Evolutionary conservation across 345 rosid species (phyloP).

Genomic region (Aquilaria malaccensis): DNA sequence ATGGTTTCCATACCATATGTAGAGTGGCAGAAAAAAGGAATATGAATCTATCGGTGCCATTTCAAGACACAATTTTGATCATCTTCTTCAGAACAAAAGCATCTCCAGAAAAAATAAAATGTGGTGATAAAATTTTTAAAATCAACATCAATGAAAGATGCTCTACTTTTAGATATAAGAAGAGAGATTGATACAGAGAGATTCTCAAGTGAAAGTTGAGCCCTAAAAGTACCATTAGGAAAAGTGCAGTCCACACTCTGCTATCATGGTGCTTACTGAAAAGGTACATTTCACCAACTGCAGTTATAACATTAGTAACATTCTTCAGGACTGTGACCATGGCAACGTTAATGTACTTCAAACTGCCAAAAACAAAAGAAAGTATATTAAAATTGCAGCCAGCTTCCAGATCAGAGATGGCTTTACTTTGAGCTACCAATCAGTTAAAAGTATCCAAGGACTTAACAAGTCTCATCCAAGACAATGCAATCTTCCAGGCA

Average conservation of each 20-base stretch:
- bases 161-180: not conserved
- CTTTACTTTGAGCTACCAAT: conserved; percentile 2
- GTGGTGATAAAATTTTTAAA: too few relatives aligned
- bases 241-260: conserved; percentile 95
- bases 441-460: not conserved
- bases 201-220: not conserved
- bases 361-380: conserved; percentile 36
- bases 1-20: too few relatives aligned
- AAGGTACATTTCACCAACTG: conserved; percentile 95
- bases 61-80: too few relatives aligned
- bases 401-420: not conserved
- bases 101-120: too few relatives aligned
- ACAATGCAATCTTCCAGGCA: not conserved
- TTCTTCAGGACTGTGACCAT: conserved; percentile 98
- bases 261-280: conserved; percentile 82
- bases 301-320: conserved; percentile 95
- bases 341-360: conserved; percentile 96
- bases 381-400: not conserved
- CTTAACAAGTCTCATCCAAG: not conserved
- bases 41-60: too few relatives aligned
- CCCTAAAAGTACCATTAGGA: conserved; percentile 70
- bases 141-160: too few relatives aligned
- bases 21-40: too few relatives aligned
- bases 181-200: not conserved
- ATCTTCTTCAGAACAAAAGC: too few relatives aligned